A percentile compares a stretch with the other conserved stretches of the same genome.
phyloP scores from a whole-genome alignment of 176 grass and related monocot species.

The Phyllostachys edulis region DNA sequence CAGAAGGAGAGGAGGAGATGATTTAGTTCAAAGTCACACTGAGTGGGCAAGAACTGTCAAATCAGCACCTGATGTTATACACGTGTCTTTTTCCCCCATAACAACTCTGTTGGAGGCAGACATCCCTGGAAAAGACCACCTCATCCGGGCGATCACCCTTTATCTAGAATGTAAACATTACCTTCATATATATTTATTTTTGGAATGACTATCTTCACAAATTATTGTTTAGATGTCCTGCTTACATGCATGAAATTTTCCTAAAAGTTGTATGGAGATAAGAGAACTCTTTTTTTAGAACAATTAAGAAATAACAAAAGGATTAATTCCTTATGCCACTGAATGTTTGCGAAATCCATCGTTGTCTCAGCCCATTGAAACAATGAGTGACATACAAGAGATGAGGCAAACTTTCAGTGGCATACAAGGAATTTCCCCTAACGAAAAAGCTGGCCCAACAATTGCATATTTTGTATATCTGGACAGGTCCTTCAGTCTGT shows the following conservation, averaged over 20 bases:
- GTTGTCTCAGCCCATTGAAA: no score
- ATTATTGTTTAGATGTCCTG: not conserved
- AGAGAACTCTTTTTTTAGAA: not conserved
- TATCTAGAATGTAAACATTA: conserved; percentile 67
- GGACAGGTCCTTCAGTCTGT: no score
- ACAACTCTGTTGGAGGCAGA: conserved; percentile 50
- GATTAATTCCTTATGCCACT: no score
- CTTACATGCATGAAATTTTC: not conserved
- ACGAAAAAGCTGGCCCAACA: not conserved
- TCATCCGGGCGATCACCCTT: conserved; percentile 60
- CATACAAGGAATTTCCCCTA: no score
- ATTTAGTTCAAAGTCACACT: conserved; percentile 58
- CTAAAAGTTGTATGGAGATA: not conserved
- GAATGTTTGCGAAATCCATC: no score
- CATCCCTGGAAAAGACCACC: conserved; percentile 56
- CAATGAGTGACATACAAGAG: no score
- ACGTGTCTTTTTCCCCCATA: conserved; percentile 64
- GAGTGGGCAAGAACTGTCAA: conserved; percentile 53
- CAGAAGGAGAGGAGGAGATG: conserved; percentile 64
- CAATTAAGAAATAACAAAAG: not conserved
- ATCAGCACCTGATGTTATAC: conserved; percentile 60
- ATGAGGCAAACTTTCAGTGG: no score
- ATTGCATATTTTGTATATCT: not conserved
- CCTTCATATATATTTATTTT: not conserved
- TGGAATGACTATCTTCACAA: not conserved